phyloP scores from a whole-genome alignment of 2,329 filamentous ascomycete genomes.

The Trichoderma sp. region DNA sequence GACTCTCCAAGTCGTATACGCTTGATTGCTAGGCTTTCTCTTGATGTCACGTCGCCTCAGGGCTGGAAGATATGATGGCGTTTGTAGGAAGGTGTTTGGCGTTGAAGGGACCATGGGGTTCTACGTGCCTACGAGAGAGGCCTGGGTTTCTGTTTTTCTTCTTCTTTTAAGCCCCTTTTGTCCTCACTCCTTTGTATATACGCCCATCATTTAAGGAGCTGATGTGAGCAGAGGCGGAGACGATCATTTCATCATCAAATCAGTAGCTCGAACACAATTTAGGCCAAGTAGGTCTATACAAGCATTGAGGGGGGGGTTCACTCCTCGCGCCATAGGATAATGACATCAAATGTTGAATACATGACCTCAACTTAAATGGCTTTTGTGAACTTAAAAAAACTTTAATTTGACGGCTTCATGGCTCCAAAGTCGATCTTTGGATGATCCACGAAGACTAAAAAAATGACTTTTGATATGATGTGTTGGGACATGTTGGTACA shows the following conservation, averaged over 20 bases:
- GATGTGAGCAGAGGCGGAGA: slow-evolving; percentile 4
- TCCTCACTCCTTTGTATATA: slow-evolving; percentile 26
- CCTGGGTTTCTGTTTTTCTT: slow-evolving; percentile 5
- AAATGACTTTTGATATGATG: no score
- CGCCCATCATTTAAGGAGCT: slow-evolving; percentile 13
- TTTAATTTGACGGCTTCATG: neutral
- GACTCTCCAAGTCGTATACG: neutral
- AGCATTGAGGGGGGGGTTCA: neutral
- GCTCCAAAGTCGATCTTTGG: no score
- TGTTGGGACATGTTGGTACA: no score
- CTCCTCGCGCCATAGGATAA: slow-evolving; percentile 13
- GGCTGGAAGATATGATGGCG: slow-evolving; percentile 3
- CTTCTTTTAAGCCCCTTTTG: neutral
- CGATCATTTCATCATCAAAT: neutral
- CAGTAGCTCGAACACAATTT: neutral
- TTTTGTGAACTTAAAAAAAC: no score
- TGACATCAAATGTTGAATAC: neutral
- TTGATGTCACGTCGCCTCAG: neutral
- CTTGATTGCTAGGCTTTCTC: neutral
- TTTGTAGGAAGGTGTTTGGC: slow-evolving; percentile 23
- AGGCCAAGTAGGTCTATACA: neutral
- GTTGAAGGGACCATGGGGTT: slow-evolving; percentile 13
- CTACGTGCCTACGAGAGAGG: neutral
- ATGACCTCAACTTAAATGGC: no score
- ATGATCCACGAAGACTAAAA: no score